Evolutionary conservation across 169 alveolate species (phyloP), one percentile per base, ranked within the genome.

Genomic region (Cryptosporidium viatorum): DNA sequence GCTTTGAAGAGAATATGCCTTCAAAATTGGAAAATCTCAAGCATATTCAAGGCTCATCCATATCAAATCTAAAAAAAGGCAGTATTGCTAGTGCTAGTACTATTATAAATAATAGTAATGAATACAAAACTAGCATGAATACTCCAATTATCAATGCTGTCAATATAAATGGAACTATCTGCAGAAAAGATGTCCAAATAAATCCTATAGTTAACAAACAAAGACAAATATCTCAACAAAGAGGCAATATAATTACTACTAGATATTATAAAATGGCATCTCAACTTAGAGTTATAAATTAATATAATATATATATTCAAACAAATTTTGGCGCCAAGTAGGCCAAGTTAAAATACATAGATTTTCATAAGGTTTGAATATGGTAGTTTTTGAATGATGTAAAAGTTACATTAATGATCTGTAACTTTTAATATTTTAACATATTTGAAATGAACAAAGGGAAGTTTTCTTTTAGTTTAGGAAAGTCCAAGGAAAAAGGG

Each of bases 251-350:
- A 7, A 52, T 73, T 14, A 73, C 86, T 7, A 73, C 71, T 35
- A 73, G 86, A 39, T 73, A 73, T 35, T 73, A 73, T 55, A 73
- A n/a, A 55, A 73, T 73, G 86, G 86, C 86, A 29, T 73, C 86
- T 21, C 51, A 52, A 55, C 52, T 73, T 23, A 51, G 86, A 31
- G 86, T 73, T n/a, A 73, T 73, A 33, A 31, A 58, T 33, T 73
- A 59, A 29, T 18, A 33, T 33, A 52, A n/a, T 73, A 59, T 10
- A n/a, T 37, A 33, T 33, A 29, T 18, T 37, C 37, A n/a, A 23
- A 55, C 21, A 14, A 21, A 12, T 55, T 55, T 55, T 55, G 67
- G 67, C 67, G 67, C 67, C 67, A 55, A 55, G 18, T 2, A 0
- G 35, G 10, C 14, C 23, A 55, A 21, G 67, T n/a, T 55, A 55